These are phyloP conservation scores for Endotrypanum monterogeii DNA, from an alignment of 208 protist genomes.

Conservation along the genomic window DNA sequence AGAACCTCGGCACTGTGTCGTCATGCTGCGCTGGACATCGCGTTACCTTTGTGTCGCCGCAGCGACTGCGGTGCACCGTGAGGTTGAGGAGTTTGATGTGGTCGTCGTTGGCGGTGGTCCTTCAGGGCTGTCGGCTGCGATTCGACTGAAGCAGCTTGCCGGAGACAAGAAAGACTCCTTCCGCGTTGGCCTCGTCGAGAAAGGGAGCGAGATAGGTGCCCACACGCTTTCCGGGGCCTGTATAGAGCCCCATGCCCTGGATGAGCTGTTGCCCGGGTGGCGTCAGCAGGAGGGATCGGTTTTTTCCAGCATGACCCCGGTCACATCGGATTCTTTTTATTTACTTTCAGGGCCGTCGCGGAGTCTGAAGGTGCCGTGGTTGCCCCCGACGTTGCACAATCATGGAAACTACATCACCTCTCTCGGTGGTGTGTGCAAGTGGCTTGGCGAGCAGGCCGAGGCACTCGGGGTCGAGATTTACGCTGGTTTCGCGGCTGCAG, in stretches of 20 bases:
- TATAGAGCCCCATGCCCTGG: constrained; percentile 94
- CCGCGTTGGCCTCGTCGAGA: constrained; percentile 95
- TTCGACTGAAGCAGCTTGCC: constrained; percentile 95
- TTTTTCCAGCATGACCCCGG: constrained; percentile 74
- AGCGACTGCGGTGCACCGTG: constrained; percentile 62
- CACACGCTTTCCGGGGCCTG: constrained; percentile 98
- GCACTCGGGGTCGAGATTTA: constrained; percentile 98
- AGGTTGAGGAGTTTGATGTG: constrained; percentile 96
- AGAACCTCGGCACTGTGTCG: not conserved
- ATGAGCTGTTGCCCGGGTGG: constrained; percentile 97
- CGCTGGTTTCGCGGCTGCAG: constrained; percentile 92
- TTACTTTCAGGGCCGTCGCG: constrained; percentile 67
- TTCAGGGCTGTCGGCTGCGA: constrained; percentile 94
- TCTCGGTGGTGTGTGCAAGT: constrained; percentile 92
- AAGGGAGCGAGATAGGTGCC: constrained; percentile 94
- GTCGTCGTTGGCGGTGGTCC: constrained; percentile 97
- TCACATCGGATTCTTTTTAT: constrained; percentile 91
- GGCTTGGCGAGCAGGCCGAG: constrained; percentile 95
- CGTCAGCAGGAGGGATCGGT: constrained; percentile 64
- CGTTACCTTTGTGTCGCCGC: constrained; percentile 36
- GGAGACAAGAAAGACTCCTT: constrained; percentile 79
- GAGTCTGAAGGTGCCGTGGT: constrained; percentile 60
- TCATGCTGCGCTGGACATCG: constrained; percentile 50
- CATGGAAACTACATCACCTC: constrained; percentile 96
- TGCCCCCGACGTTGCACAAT: constrained; percentile 90